Conservation (phyloP, 2,329 filamentous ascomycete genomes). For the Venturia effusa region DNA sequence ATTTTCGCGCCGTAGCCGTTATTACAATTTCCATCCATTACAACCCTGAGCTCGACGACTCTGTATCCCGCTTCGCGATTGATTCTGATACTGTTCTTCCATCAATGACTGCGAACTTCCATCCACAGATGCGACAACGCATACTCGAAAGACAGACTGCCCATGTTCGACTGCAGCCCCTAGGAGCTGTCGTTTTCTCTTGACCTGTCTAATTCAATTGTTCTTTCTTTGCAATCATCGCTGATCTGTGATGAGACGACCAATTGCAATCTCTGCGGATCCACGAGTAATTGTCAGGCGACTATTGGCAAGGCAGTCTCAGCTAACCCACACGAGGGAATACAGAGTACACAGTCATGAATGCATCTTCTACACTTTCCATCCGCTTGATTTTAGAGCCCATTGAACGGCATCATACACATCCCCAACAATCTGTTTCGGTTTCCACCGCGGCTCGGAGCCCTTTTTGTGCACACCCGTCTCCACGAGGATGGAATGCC, state of each 20-base stretch:
- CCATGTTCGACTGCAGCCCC: no score
- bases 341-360: not conserved
- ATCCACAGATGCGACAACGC: not conserved
- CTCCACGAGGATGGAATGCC: slow-evolving; percentile 66
- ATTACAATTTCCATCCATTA: no score
- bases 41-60: no score
- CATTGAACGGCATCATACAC: slow-evolving; percentile 68
- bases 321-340: not conserved
- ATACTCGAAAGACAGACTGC: not conserved
- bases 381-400: slow-evolving; percentile 50
- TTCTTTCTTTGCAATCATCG: no score
- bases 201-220: no score
- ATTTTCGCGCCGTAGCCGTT: no score
- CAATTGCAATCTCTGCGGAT: no score
- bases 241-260: no score
- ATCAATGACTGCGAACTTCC: no score
- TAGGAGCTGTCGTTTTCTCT: no score
- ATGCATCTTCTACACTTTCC: slow-evolving; percentile 15
- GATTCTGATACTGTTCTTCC: no score
- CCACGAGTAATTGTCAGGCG: not conserved
- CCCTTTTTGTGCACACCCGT: slow-evolving; percentile 64
- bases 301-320: not conserved
- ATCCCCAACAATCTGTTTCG: slow-evolving; percentile 58
- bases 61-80: no score
- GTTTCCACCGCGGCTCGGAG: slow-evolving; percentile 46